Conservation (phyloP, 2,329 filamentous ascomycete species). For the Aspergillus persii region DNA sequence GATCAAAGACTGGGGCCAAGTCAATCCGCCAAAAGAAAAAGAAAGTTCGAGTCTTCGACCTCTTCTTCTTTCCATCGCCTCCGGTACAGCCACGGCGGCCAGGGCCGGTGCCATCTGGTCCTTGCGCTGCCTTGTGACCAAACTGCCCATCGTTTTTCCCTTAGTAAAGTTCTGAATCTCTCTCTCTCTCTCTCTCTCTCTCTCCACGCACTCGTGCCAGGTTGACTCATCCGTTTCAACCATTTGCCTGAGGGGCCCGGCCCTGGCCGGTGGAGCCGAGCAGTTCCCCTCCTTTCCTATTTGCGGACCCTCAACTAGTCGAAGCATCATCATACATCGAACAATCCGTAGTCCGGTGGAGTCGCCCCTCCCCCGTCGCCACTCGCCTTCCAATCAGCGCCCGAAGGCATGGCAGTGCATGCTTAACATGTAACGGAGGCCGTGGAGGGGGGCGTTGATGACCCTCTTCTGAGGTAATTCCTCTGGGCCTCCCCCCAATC, state of each 20-base stretch:
- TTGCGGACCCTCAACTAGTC: conserved; percentile 21
- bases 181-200: conserved; percentile 2
- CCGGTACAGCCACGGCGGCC: conserved; percentile 10
- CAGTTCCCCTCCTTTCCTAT: conserved; percentile 18
- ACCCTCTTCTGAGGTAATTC: conserved; percentile 3
- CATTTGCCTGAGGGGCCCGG: background rate
- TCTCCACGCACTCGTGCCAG: conserved; percentile 10
- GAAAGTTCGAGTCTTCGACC: background rate
- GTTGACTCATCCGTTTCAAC: conserved; percentile 1
- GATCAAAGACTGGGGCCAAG: too few species aligned
- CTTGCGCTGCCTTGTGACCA: conserved; percentile 3
- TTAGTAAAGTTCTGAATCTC: background rate
- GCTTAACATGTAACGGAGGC: conserved; percentile 8
- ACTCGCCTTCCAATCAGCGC: background rate
- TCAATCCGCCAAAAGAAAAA: background rate
- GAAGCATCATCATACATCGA: conserved; percentile 23
- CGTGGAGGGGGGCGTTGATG: background rate
- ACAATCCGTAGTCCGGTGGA: conserved; percentile 7
- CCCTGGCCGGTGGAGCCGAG: conserved; percentile 5
- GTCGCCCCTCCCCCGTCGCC: background rate
- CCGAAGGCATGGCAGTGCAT: background rate
- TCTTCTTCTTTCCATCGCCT: background rate
- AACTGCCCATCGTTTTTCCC: background rate
- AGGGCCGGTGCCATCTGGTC: background rate
- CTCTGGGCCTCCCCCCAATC: background rate